Evolutionary conservation across 2,329 filamentous ascomycete species (phyloP).

Genomic region (Talaromyces islandicus): DNA sequence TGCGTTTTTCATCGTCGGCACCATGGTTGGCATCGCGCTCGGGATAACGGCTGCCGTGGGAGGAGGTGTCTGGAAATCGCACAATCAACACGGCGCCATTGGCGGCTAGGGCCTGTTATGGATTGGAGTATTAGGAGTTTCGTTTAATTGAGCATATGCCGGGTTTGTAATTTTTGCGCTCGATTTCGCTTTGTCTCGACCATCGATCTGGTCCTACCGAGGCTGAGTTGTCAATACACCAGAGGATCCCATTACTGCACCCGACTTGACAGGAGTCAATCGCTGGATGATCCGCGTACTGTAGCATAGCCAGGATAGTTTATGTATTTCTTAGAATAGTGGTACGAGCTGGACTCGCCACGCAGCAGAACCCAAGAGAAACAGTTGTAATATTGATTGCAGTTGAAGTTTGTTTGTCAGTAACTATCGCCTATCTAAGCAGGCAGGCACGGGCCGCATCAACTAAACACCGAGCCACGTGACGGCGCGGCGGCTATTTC

Average conservation of each 20-base stretch:
- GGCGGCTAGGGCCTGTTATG: slow-evolving; percentile 8
- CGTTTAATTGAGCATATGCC: background rate
- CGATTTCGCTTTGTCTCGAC: background rate
- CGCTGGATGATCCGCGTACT: background rate
- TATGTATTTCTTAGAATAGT: background rate
- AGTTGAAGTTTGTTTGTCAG: background rate
- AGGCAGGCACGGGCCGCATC: background rate
- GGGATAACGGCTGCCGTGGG: slow-evolving; percentile 40
- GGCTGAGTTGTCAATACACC: background rate
- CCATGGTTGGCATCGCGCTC: slow-evolving; percentile 40
- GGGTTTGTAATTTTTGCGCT: background rate
- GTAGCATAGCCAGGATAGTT: background rate
- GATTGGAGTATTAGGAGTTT: background rate
- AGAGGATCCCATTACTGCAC: background rate
- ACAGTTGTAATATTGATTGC: background rate
- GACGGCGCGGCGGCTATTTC: slow-evolving; percentile 18
- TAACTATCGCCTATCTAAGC: background rate
- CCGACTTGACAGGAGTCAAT: background rate
- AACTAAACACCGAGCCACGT: slow-evolving; percentile 22
- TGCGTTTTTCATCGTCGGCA: slow-evolving; percentile 36
- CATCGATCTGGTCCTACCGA: background rate
- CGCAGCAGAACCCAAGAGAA: background rate
- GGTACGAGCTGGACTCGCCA: background rate
- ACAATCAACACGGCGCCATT: slow-evolving; percentile 24
- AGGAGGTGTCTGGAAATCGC: slow-evolving; percentile 38